A percentile compares a stretch with the other conserved stretches of the same genome.
phyloP scores from a whole-genome alignment of 2,329 filamentous ascomycete genomes.

The Clonostachys sp. region DNA sequence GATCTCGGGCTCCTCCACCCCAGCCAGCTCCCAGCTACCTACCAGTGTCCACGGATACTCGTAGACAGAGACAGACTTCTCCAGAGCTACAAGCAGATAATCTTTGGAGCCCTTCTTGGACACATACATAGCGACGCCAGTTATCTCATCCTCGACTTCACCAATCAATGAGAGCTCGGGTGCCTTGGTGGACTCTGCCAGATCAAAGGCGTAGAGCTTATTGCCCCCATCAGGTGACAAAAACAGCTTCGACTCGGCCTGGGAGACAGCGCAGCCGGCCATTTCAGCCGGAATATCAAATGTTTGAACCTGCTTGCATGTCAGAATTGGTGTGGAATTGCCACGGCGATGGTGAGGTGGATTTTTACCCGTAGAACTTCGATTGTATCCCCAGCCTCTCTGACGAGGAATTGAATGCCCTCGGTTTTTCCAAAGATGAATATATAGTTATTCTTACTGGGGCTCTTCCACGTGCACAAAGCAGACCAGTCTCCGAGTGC shows the following conservation, averaged over 20 bases:
- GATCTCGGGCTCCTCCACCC: constrained; percentile 32
- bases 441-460: constrained; percentile 33
- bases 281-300: constrained; percentile 34
- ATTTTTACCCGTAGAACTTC: constrained; percentile 28
- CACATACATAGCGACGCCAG: constrained; percentile 34
- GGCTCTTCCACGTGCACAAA: constrained; percentile 37
- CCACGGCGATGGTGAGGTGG: too few species aligned
- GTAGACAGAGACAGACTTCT: constrained; percentile 31
- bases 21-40: constrained; percentile 28
- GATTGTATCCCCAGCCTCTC: constrained; percentile 13
- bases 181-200: constrained; percentile 27
- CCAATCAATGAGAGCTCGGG: constrained; percentile 29
- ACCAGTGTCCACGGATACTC: constrained; percentile 22
- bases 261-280: constrained; percentile 34
- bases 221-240: constrained; percentile 31
- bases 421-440: constrained; percentile 38
- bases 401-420: constrained; percentile 29
- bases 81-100: constrained; percentile 34
- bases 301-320: constrained; percentile 27
- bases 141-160: constrained; percentile 27
- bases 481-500: constrained; percentile 41
- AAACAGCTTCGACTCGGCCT: constrained; percentile 26
- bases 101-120: constrained; percentile 17
- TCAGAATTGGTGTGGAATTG: background rate
- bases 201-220: constrained; percentile 28